Evolutionary conservation across 108 stramenopile species (phyloP).

Genomic region (Discostella pseudostelligera): DNA sequence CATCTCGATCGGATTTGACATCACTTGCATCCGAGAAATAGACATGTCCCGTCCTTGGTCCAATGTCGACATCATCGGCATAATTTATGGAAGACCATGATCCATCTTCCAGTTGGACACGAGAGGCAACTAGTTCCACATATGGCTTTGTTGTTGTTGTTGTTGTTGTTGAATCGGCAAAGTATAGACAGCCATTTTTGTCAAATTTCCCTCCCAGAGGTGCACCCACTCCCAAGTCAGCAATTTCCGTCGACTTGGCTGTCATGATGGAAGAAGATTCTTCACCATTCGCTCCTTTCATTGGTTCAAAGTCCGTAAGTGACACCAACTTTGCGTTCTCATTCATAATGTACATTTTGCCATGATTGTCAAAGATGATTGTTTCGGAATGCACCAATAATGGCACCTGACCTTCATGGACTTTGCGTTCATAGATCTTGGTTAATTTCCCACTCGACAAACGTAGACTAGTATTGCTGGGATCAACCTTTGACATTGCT

Average conservation of each 20-base stretch:
- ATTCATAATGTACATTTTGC: conserved; percentile 53
- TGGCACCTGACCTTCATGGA: conserved; percentile 16
- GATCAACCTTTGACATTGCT: conserved; percentile 11
- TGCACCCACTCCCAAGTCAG: conserved; percentile 55
- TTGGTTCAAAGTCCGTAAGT: conserved; percentile 48
- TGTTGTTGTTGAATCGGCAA: too few relatives aligned
- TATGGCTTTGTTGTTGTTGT: too few relatives aligned
- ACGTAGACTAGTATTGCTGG: too few relatives aligned
- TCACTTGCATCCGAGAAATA: conserved; percentile 77
- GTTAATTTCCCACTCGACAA: conserved; percentile 48
- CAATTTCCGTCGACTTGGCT: conserved; percentile 45
- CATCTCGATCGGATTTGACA: conserved; percentile 39
- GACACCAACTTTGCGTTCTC: conserved; percentile 53
- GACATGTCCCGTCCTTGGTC: conserved; percentile 58
- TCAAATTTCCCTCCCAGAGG: conserved; percentile 66
- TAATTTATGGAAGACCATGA: conserved; percentile 48
- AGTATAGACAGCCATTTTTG: conserved; percentile 55
- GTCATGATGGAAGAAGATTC: conserved; percentile 43
- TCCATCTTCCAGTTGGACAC: conserved; percentile 45
- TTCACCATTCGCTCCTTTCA: conserved; percentile 1
- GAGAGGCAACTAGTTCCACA: too few relatives aligned
- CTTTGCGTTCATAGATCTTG: conserved; percentile 63
- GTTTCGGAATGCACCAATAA: conserved; percentile 62
- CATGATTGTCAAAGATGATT: conserved; percentile 50
- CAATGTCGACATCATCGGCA: conserved; percentile 67